A percentile compares a stretch with the other conserved stretches of the same genome.
Evolutionary conservation across 2,329 filamentous ascomycete species (phyloP).

Genomic region (Fusarium burgessii): DNA sequence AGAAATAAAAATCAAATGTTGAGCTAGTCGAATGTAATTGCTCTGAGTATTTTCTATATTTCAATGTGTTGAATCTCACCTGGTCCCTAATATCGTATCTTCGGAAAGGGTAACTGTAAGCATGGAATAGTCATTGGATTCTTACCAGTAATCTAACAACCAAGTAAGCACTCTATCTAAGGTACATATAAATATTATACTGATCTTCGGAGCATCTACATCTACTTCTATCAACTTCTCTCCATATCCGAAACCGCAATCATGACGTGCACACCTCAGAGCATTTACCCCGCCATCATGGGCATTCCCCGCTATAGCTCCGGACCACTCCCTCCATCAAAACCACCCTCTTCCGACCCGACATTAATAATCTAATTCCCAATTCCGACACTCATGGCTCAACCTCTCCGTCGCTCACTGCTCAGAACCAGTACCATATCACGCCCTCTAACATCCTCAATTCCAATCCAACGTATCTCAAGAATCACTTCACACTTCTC

Average conservation of each 20-base stretch:
- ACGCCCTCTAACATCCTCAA: not conserved
- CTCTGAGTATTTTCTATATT: not conserved
- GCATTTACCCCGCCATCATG: slow-evolving; percentile 46
- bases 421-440: slow-evolving; percentile 24
- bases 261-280: slow-evolving; percentile 18
- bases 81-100: not conserved
- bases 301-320: not conserved
- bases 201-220: not conserved
- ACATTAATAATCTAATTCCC: not conserved
- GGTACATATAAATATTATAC: rapidly evolving
- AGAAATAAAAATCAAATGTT: too few relatives aligned
- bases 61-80: not conserved
- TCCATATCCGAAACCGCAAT: not conserved
- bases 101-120: not conserved
- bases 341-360: slow-evolving; percentile 13
- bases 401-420: slow-evolving; percentile 35
- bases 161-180: not conserved
- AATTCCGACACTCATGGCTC: slow-evolving; percentile 28
- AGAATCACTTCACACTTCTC: slow-evolving; percentile 21
- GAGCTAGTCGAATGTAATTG: too few relatives aligned
- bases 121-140: not conserved
- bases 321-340: not conserved
- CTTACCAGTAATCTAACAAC: not conserved
- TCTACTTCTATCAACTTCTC: not conserved
- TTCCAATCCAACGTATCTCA: slow-evolving; percentile 18